Base-by-base conservation (phyloP, 1,284 basidiomycete species). In the Golubevia pallescens region DNA sequence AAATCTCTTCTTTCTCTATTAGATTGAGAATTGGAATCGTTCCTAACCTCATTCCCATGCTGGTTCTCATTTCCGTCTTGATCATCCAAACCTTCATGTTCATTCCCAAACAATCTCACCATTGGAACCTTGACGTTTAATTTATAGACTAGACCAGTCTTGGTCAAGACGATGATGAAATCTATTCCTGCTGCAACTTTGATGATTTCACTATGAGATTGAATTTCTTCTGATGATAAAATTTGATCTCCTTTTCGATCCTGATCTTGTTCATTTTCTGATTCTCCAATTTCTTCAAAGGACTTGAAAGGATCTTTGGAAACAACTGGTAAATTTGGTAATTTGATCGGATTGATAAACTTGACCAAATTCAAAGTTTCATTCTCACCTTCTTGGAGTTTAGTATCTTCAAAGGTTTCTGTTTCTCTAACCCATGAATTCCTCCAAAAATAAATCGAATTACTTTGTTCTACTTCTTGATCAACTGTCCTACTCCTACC, bases 101-200 rank as follows among this genome's bases (percentile, higher is more conserved):
- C 42, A 13, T 48, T 42, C 13, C 24, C 59, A 60, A 52, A 42
- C 59, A 19, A 23, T n/a, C n/a, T 23, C 32, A n/a, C 34, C 28
- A 48, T 48, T 48, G 55, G n/a, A 57, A n/a, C 14, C 55, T 57
- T 63, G 20, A 75, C 20, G 52, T 75, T 66, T 5, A 78, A 16
- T n/a, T 63, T 58, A 57, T 70, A 66, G n/a, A 78, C 20, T 0
- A 56, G 60, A 3, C 75, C 75, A 1, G 57, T 14, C 7, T 65
- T 53, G 19, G 74, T 78, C n/a, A 75, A 69, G 5, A 74, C 74
- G 20, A 75, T 38, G 57, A 75, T 24, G 38, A 73, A 78, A 38
- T 74, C 63, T 42, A 73, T 70, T 1, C 75, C 75, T 3, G 75
- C 75, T 23, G 71, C 73, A 6, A 78, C 68, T 38, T 71, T 68